phyloP scores from a whole-genome alignment of 441 rosid genomes.

The Populus hybrid region DNA sequence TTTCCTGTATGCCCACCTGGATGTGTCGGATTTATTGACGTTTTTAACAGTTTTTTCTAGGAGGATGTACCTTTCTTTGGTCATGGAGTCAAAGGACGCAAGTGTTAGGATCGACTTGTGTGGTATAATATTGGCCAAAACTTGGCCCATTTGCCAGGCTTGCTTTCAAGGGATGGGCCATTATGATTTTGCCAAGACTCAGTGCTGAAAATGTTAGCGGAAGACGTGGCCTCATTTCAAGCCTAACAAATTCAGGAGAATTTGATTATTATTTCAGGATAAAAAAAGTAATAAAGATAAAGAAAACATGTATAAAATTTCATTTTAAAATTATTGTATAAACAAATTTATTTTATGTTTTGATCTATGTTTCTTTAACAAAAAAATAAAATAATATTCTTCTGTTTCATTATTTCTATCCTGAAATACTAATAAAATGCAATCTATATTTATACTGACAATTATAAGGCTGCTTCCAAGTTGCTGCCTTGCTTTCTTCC shows the following conservation, averaged over 20 bases:
- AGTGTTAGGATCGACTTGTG: not conserved
- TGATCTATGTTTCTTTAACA: too few relatives aligned
- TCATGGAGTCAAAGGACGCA: not conserved
- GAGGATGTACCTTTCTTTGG: not conserved
- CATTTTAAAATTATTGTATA: too few relatives aligned
- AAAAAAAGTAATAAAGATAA: too few relatives aligned
- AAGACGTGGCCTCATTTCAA: not conserved
- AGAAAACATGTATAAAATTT: too few relatives aligned
- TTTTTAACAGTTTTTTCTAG: not conserved
- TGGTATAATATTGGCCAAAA: not conserved
- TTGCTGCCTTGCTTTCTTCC: not conserved
- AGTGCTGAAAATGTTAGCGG: not conserved
- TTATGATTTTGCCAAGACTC: not conserved
- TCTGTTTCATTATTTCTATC: too few relatives aligned
- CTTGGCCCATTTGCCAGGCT: not conserved
- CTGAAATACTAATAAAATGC: too few relatives aligned
- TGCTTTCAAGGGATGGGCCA: not conserved
- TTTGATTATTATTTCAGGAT: too few relatives aligned
- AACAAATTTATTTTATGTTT: too few relatives aligned
- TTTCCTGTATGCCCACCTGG: constrained; percentile 20
- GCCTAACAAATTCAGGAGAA: not conserved
- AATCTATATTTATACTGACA: not conserved
- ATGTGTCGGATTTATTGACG: constrained; percentile 10
- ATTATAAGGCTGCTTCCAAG: not conserved
- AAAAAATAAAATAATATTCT: too few relatives aligned